These are phyloP conservation scores for Aspergillus sojae DNA, from an alignment of 2,329 filamentous ascomycete species.

Conservation along the genomic window DNA sequence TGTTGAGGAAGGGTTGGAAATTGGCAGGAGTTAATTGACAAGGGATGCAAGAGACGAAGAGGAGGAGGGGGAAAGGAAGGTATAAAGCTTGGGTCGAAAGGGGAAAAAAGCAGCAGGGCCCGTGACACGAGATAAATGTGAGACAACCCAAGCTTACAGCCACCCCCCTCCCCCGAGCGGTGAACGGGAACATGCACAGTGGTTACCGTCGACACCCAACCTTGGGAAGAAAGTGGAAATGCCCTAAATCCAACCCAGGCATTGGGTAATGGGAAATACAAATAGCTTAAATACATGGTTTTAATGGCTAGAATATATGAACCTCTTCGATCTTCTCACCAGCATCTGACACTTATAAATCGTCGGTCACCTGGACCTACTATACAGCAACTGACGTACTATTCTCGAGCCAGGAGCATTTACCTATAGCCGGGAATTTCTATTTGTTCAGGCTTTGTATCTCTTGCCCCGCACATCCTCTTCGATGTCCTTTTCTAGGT, in stretches of 20 bases:
- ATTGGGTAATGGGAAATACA: not conserved
- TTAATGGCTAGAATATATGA: not conserved
- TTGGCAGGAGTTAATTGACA: slow-evolving; percentile 2
- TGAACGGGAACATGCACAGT: slow-evolving; percentile 13
- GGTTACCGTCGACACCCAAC: not conserved
- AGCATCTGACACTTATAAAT: not conserved
- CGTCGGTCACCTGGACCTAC: slow-evolving; percentile 19
- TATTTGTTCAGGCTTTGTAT: slow-evolving; percentile 63
- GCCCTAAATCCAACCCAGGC: not conserved
- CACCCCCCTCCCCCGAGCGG: slow-evolving; percentile 17
- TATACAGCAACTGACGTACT: slow-evolving; percentile 8
- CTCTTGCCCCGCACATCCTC: slow-evolving; percentile 76
- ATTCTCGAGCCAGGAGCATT: not conserved
- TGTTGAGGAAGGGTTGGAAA: not conserved
- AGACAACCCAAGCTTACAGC: slow-evolving; percentile 17
- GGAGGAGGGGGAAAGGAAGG: not conserved
- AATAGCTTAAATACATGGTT: not conserved
- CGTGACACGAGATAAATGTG: slow-evolving; percentile 12
- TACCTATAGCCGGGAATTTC: not conserved
- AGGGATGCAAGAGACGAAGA: not conserved
- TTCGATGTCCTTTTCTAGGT: slow-evolving; percentile 80
- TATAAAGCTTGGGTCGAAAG: slow-evolving; percentile 11
- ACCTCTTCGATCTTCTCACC: not conserved
- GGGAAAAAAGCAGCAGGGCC: slow-evolving; percentile 14
- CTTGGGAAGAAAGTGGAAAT: not conserved